Base-by-base conservation (phyloP, 148 eudicot genomes). In the Heliamphora exappendiculata region DNA sequence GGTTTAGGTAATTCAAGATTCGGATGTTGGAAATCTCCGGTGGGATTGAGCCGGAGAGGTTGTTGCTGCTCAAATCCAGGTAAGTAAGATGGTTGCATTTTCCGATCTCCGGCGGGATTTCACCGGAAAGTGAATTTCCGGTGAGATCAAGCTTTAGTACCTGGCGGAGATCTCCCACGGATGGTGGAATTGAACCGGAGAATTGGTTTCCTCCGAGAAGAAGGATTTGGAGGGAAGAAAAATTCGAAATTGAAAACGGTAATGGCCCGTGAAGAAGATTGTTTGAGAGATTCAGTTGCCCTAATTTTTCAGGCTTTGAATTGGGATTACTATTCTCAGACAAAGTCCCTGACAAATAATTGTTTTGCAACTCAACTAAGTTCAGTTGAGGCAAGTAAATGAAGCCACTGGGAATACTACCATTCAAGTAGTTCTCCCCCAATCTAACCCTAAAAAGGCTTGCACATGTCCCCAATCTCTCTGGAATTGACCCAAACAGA, bases 1-100 rank as follows among this genome's bases (percentile, higher is more conserved):
- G 63, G 78, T 96, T 96, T 77, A 96, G 78, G 87, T 85, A 93
- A 71, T 83, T 89, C 71, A 96, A 75, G 79, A 91, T 91, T 45
- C 82, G 85, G 55, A 88, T 77, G 29, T 80, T 70, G 51, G 99
- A 85, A 44, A 96, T 79, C 47, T 89, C 86, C 2, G 82, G 80
- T 31, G 99, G 99, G 77, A 96, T 88, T 64, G 88, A 24, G 45
- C 99, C 93, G 5, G 93, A 82, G 41, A 96, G 84, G 82, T 88
- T 89, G 87, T 96, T 96, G 28, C 77, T 89, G 89, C 99, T 96
- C 80, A 96, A 78, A 80, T 96, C 99, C 19, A 96, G 90, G 78
- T 87, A 89, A 1, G 90, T 86, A 28, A 93, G 87, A 39, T 91
- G 98, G 50, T 76, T 29, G 77, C 94, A 93, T 13, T 82, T 80